Conservation (phyloP, 2,329 filamentous ascomycete species). For the Fusarium mexicanum region DNA sequence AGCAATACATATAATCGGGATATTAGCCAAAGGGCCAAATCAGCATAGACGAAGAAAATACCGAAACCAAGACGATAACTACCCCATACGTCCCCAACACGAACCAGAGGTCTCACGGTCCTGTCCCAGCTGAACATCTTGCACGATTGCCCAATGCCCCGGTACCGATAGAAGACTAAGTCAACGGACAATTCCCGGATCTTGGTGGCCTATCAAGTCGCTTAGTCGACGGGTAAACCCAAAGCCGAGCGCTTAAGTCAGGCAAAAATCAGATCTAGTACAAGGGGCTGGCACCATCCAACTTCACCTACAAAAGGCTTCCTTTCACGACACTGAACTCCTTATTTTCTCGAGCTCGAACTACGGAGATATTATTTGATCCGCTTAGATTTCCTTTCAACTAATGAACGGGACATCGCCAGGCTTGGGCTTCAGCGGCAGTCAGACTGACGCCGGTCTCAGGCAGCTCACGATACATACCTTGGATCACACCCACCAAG, state of each 20-base stretch:
- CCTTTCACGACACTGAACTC: not conserved
- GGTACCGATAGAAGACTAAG: too few species aligned
- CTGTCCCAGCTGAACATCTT: not conserved
- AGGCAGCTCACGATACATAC: not conserved
- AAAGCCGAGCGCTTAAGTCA: not conserved
- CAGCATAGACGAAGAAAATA: not conserved
- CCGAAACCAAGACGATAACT: not conserved
- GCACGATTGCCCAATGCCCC: too few species aligned
- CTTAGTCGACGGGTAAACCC: not conserved
- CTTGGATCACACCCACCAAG: not conserved
- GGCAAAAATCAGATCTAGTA: not conserved
- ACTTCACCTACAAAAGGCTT: too few species aligned
- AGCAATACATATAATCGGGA: not conserved
- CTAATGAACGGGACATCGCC: too few species aligned
- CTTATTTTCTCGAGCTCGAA: accelerated
- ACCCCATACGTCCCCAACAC: not conserved
- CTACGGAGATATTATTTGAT: not conserved
- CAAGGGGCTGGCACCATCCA: not conserved
- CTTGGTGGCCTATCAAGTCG: not conserved
- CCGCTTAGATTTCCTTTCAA: not conserved
- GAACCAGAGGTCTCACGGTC: accelerated
- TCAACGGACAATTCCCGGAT: too few species aligned
- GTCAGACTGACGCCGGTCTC: not conserved
- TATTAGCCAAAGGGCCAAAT: not conserved
- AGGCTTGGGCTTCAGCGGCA: not conserved